phyloP scores from a whole-genome alignment of 139 green algal species.

The Auxenochlorella pyrenoidosa region DNA sequence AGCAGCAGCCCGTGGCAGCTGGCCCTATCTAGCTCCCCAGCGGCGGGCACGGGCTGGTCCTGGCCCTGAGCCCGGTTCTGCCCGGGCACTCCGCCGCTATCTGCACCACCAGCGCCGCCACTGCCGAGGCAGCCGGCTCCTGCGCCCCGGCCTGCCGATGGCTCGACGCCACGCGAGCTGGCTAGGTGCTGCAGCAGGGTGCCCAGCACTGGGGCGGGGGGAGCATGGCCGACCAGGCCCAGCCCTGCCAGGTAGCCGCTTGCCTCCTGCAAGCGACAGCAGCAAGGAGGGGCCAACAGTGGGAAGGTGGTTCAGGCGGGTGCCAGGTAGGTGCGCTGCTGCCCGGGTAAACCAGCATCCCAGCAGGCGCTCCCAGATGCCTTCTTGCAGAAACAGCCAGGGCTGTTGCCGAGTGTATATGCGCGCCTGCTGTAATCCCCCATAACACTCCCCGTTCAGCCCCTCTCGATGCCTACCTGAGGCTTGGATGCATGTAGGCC shows the following conservation, averaged over 20 bases:
- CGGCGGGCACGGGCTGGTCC: too few species aligned
- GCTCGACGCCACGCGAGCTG: background rate
- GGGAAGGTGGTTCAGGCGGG: too few species aligned
- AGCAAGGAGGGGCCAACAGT: background rate
- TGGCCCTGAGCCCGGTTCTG: too few species aligned
- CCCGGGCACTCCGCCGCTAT: too few species aligned
- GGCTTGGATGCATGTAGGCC: background rate
- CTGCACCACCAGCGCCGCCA: too few species aligned
- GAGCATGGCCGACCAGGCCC: background rate
- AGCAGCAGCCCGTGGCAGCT: background rate
- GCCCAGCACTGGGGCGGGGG: background rate
- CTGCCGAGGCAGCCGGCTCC: background rate
- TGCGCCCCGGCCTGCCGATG: too few species aligned
- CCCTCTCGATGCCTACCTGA: background rate
- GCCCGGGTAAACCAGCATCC: too few species aligned
- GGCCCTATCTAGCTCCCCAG: too few species aligned
- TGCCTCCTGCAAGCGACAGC: background rate
- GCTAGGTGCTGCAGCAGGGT: background rate
- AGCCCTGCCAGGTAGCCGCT: slow-evolving; percentile 2
- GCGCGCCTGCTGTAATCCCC: too few species aligned
- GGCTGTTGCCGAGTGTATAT: background rate
- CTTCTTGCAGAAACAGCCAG: background rate
- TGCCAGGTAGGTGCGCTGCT: background rate
- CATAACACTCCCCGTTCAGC: too few species aligned
- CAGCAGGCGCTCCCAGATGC: background rate